Evolutionary conservation across 1,284 basidiomycete species (phyloP), one percentile per base, ranked within the genome.

Genomic region (Uromyces viciae-fabae): DNA sequence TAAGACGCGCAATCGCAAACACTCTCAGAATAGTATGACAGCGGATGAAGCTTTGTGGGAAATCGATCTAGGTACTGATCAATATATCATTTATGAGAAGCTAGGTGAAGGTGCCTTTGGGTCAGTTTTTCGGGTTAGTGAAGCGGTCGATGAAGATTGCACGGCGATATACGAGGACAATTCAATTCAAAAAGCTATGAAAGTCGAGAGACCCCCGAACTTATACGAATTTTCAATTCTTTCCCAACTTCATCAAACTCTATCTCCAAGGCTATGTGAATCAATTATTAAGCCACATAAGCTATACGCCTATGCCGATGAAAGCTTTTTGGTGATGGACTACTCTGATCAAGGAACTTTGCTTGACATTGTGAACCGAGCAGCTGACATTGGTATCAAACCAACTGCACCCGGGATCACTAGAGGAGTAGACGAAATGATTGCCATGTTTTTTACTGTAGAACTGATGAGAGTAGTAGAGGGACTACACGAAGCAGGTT

Each of bases 51-150:
- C 66, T 54, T 28, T 46, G n/a, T 77, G 72, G 52, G 82, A 71
- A 68, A 49, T 75, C 38, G 28, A 43, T 36, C 69, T 78, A 64
- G 46, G 62, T 46, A 73, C 46, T 54, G 82, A 81, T 58, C 66
- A 82, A 81, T 82, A 82, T 83, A 22, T 84, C 83, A 46, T 98
- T 11, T 87, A 88, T 5, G 92, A 92, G 82, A 98, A 98, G 86
- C 89, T 99, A 31, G 97, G 97, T 5, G 96, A 99, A 87, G 97
- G 97, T 7, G 95, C 95, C 0, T 99, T 95, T 84, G 97, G 96
- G 0, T 90, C 92, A 2, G 97, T 99, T 14, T 99, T 97, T 88
- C 90, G 86, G 7, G 85, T 87, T 33, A 85, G 82, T 2, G 77
- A 81, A 33, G 49, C 82, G 5, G 46, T 91, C 82, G 94, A 92